These are phyloP conservation scores for Poterioochromonas sp. DNA, from an alignment of 352 stramenopile genomes.

Conservation along the genomic window DNA sequence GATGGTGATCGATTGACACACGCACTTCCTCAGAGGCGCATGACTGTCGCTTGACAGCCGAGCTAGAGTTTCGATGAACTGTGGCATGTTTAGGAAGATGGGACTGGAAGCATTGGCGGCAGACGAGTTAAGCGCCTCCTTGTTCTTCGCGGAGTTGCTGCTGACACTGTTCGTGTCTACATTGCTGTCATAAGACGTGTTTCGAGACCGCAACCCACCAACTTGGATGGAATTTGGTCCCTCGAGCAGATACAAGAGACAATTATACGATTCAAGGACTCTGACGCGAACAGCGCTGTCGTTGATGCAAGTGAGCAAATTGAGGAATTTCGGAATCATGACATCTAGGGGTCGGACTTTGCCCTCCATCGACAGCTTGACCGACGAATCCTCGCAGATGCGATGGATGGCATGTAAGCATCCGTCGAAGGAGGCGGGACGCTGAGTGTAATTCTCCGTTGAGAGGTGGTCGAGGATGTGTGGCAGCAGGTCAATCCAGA, in stretches of 20 bases:
- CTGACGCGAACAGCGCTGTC: background rate
- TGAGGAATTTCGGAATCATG: background rate
- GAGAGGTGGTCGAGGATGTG: background rate
- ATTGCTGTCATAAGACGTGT: background rate
- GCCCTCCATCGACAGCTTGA: background rate
- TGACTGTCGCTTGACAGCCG: background rate
- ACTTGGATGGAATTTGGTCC: background rate
- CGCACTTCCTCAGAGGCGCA: background rate
- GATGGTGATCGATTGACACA: background rate
- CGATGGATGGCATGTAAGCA: background rate
- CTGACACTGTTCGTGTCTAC: background rate
- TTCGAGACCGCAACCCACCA: background rate
- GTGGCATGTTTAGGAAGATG: background rate
- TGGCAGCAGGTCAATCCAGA: background rate
- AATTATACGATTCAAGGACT: conserved; percentile 5
- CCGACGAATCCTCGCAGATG: conserved; percentile 8
- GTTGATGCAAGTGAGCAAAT: background rate
- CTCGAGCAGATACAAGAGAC: conserved; percentile 3
- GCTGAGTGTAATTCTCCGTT: too few relatives aligned
- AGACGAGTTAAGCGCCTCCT: background rate
- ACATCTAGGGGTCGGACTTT: background rate
- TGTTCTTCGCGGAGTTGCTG: background rate
- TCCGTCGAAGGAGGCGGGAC: background rate
- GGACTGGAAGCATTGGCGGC: background rate
- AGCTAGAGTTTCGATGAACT: background rate